These are phyloP conservation scores for Falciphora oryzae DNA, from an alignment of 2,329 filamentous ascomycete genomes.

Conservation along the genomic window DNA sequence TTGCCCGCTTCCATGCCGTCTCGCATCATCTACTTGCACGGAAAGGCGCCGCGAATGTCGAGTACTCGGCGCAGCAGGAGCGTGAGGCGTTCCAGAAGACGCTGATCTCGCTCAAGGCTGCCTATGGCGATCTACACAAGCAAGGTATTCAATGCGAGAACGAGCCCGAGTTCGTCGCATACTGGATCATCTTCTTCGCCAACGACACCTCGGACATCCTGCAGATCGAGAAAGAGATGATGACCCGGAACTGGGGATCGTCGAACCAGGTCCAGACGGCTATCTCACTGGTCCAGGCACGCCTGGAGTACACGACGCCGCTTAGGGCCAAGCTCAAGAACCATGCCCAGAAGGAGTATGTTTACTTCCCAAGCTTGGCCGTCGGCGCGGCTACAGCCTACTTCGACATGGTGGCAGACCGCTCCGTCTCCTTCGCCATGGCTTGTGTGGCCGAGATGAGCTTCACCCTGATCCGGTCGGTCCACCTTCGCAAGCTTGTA, in stretches of 20 bases:
- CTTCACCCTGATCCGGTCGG: conserved; percentile 54
- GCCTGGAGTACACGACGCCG: conserved; percentile 26
- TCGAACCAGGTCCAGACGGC: conserved; percentile 57
- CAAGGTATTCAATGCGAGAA: conserved; percentile 53
- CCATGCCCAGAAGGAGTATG: conserved; percentile 1
- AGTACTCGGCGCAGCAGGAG: conserved; percentile 63
- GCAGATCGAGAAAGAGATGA: conserved; percentile 9
- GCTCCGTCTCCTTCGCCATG: conserved; percentile 60
- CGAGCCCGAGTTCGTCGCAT: conserved; percentile 61
- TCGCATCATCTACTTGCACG: conserved; percentile 58
- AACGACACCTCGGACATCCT: conserved; percentile 36
- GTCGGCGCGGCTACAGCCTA: conserved; percentile 34
- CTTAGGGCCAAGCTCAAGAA: conserved; percentile 3
- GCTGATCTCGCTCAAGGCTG: conserved; percentile 57
- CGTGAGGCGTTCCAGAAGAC: conserved; percentile 62
- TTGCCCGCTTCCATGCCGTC: conserved; percentile 61
- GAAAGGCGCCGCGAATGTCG: conserved; percentile 48
- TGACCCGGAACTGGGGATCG: conserved; percentile 35
- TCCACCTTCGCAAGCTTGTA: conserved; percentile 50
- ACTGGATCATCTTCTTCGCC: conserved; percentile 58
- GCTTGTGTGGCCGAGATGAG: conserved; percentile 65
- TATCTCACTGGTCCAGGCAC: conserved; percentile 51
- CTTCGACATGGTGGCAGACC: conserved; percentile 54
- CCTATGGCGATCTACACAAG: conserved; percentile 60
- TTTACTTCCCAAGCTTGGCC: conserved; percentile 8